Conservation (phyloP, 1,284 basidiomycete genomes). For the Wallemia hederae region DNA sequence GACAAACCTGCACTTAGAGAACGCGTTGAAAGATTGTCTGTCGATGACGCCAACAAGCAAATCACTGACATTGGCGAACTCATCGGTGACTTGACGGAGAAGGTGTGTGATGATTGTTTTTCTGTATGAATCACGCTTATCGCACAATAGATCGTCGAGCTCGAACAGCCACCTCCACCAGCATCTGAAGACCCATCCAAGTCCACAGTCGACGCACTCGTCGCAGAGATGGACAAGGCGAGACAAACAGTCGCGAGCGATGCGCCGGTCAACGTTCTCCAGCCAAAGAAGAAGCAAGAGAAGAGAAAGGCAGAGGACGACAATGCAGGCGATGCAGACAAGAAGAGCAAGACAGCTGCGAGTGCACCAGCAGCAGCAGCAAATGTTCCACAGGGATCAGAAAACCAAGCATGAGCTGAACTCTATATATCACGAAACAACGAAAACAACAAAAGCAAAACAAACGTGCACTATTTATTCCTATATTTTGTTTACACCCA, state of each 20-base stretch:
- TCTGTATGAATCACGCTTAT: not conserved
- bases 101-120: constrained; percentile 24
- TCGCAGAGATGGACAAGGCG: constrained; percentile 27
- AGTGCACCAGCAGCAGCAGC: constrained; percentile 3
- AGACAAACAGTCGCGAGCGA: constrained; percentile 13
- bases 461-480: no score
- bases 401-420: not conserved
- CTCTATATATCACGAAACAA: not conserved
- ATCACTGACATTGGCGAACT: constrained; percentile 44
- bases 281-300: constrained; percentile 42
- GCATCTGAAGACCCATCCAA: constrained; percentile 15
- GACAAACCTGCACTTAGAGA: constrained; percentile 21
- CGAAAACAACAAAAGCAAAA: no score
- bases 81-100: constrained; percentile 44
- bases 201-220: constrained; percentile 34
- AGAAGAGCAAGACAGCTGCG: constrained; percentile 3
- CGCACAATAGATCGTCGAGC: constrained; percentile 17
- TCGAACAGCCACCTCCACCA: constrained; percentile 16
- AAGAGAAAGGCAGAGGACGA: not conserved
- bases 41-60: constrained; percentile 19
- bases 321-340: constrained; percentile 2
- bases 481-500: no score
- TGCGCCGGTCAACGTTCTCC: constrained; percentile 37
- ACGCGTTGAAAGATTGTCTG: constrained; percentile 19
- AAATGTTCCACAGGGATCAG: constrained; percentile 8